These are phyloP conservation scores for Aureobasidium vineae DNA, from an alignment of 2,329 filamentous ascomycete genomes.

Conservation along the genomic window DNA sequence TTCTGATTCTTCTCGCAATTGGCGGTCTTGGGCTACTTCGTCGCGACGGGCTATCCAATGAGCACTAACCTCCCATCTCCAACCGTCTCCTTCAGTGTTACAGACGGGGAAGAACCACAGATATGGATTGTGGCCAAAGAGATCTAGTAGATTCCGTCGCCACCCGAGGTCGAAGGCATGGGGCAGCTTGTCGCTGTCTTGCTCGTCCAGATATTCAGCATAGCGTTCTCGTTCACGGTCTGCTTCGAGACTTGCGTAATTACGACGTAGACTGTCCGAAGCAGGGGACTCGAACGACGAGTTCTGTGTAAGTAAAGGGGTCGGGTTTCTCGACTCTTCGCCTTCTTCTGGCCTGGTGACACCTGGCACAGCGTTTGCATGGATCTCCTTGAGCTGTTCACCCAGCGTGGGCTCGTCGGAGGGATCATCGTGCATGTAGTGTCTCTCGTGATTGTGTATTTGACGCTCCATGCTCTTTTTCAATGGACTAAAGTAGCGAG, in stretches of 20 bases:
- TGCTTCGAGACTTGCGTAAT: conserved; percentile 59
- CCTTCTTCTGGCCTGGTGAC: conserved; percentile 80
- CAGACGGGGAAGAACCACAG: conserved; percentile 79
- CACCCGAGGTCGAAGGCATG: conserved; percentile 92
- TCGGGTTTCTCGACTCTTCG: conserved; percentile 49
- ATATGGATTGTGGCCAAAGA: conserved; percentile 71
- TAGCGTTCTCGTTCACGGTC: conserved; percentile 67
- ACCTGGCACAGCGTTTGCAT: conserved; percentile 77
- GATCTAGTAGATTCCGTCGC: conserved; percentile 72
- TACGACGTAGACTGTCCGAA: conserved; percentile 44
- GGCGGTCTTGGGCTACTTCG: conserved; percentile 47
- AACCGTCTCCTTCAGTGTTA: conserved; percentile 88
- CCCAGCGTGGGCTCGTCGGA: conserved; percentile 43
- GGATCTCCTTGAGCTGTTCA: conserved; percentile 76
- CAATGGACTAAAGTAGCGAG: conserved; percentile 81
- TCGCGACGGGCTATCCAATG: conserved; percentile 74
- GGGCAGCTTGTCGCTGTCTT: conserved; percentile 82
- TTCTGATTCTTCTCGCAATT: conserved; percentile 37
- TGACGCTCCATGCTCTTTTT: conserved; percentile 67
- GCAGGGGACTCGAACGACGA: conserved; percentile 43
- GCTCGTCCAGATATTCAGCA: conserved; percentile 80
- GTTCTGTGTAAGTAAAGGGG: conserved; percentile 37
- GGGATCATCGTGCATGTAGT: conserved; percentile 22
- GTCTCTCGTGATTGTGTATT: conserved; percentile 42
- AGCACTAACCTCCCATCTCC: conserved; percentile 84